Base-by-base conservation (phyloP, 768 basidiomycete species). In the Podaxis pistillaris region DNA sequence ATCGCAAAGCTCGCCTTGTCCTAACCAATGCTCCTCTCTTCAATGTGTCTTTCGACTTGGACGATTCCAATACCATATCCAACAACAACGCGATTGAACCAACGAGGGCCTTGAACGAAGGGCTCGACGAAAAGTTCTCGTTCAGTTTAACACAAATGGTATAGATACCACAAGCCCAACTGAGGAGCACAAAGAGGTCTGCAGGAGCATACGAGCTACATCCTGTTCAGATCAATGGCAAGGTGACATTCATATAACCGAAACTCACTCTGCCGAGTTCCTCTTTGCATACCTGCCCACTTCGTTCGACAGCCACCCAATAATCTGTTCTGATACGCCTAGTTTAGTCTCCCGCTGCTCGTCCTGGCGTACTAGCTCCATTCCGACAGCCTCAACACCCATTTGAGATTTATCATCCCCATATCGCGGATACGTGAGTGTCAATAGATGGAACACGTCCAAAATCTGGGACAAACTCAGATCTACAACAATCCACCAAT, bases 371-470 rank as follows among this genome's bases (percentile, higher is more conserved):
- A 92, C 83, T 59, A 94, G 68, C 52, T 85, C 83, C 70, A 85
- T 81, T 0, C 84, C 86, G 33, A 93, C 81, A 1, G 75, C 75
- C 68, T 93, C 87, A 0, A 91, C 89, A 2, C 90, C 90, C 60
- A 85, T 81, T 64, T 88, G 80, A 1, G 93, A 95, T 53, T 79
- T 69, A 2, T 80, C 72, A 71, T 96, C 94, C 49, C 85, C 76
- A 78, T 94, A 94, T 67, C 89, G 85, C 15, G 90, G 86, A 72
- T 93, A 90, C 0, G 91, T 94, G 56, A 85, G 75, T 1, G 88
- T 89, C 54, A 95, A 74, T 4, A 94, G 76, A 62, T 81, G 80
- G 73, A 95, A 89, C 26, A 94, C 68, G 69, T 93, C 92, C 74
- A 88, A 67, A 19, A 77, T 78, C 69, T 90, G 88, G 0, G 83